Base-by-base conservation (phyloP, 164 flowering plant genomes). In the Magnolia kwangsiensis region DNA sequence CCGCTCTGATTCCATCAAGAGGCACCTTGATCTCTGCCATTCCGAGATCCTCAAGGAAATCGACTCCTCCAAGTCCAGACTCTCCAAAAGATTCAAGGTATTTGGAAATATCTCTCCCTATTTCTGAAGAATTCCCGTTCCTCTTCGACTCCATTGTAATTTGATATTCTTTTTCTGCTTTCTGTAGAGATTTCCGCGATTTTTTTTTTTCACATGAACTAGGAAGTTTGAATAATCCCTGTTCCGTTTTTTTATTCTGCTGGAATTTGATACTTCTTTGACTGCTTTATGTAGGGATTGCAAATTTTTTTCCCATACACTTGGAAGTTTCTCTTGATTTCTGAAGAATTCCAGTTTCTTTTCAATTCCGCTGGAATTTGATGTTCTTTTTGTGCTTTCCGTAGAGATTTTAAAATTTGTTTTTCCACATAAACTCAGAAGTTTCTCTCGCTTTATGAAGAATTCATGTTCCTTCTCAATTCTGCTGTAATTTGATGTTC, bases 51-150 rank as follows among this genome's bases (percentile, higher is more conserved):
- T 85, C 76, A 90, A 87, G 83, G 96, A 91, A 18, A 69, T 86
- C 72, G 94, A 90, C 29, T 85, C 92, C n/a, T 88, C 86, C 70
- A 80, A 81, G 13, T 89, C 88, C 66, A 88, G 93, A 68, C 82
- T 91, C 75, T 89, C 88, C 76, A 92, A 92, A 68, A 85, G 92
- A 73, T 84, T 78, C 82, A 86, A 91, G 92, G 93, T 91, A 19
- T 29, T 66, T 73, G 51, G 65, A 72, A 31, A 2, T 24, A 31
- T 51, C 51, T 29, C 13, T 3, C 8, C 6, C 20, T 72, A 8
- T 72, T 27, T 37, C 45, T 3, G 63, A 59, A 13, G 16, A 13
- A 13, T 59, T 13, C 14, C 16, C 16, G n/a, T 59, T 59, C n/a
- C n/a, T 13, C 16, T 14, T 14, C 10, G 4, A 19, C n/a, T 59